A percentile compares a stretch with the other conserved stretches of the same genome.
These are phyloP conservation scores for Ilyonectria sp. DNA, from an alignment of 2,329 filamentous ascomycete species.

Conservation along the genomic window DNA sequence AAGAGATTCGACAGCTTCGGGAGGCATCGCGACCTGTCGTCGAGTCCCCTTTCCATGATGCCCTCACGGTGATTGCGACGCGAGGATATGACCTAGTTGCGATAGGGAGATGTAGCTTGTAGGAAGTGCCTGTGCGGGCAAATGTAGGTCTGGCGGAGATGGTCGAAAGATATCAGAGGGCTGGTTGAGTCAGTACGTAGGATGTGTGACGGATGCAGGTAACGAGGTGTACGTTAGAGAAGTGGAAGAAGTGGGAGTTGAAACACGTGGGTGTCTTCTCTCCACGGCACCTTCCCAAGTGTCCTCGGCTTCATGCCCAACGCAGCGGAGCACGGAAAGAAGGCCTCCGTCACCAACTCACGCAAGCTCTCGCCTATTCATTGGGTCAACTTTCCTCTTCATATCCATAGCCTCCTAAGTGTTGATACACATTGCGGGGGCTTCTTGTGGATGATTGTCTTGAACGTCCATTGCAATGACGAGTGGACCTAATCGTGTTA, in stretches of 20 bases:
- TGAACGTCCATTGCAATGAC: too few relatives aligned
- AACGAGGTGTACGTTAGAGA: neutral
- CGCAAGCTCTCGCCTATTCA: too few relatives aligned
- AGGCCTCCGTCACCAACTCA: too few relatives aligned
- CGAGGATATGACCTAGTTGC: neutral
- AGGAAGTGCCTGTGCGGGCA: neutral
- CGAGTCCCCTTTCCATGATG: constrained; percentile 39
- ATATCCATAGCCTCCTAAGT: too few relatives aligned
- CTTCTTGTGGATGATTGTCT: too few relatives aligned
- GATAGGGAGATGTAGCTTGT: neutral
- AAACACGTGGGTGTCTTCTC: neutral
- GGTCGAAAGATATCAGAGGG: neutral
- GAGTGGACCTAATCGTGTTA: too few relatives aligned
- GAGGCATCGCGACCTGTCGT: constrained; percentile 34
- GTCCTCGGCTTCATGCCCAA: neutral
- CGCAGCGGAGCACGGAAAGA: neutral
- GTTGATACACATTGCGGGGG: too few relatives aligned
- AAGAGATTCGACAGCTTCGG: constrained; percentile 40
- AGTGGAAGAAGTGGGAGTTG: neutral
- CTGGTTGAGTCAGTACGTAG: neutral
- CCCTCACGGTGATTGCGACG: neutral
- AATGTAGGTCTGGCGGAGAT: constrained; percentile 5
- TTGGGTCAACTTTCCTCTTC: too few relatives aligned
- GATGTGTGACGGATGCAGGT: constrained; percentile 1
- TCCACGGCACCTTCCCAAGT: neutral